Evolutionary conservation across 176 grass and related monocot genomes (phyloP).

Genomic region (Themeda triandra): DNA sequence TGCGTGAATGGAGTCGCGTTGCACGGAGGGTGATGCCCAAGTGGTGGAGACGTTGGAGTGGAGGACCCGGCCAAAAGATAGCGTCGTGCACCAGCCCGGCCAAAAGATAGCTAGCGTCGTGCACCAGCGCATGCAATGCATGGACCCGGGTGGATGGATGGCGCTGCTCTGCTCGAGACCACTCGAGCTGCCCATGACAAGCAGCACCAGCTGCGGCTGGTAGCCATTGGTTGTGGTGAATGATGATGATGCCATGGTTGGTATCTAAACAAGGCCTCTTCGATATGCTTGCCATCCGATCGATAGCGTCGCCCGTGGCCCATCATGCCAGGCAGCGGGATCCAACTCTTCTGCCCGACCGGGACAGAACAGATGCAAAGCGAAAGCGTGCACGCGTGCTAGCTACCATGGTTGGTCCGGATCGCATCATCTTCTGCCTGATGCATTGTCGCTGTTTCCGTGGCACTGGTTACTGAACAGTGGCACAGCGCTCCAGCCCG

Average conservation of each 20-base stretch:
- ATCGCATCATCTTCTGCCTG: not conserved
- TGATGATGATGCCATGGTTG: not conserved
- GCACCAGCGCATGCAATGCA: too few species aligned
- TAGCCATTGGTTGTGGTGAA: not conserved
- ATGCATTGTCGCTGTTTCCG: not conserved
- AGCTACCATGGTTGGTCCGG: not conserved
- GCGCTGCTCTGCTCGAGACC: not conserved
- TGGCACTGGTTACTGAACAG: not conserved
- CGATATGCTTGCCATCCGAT: too few species aligned
- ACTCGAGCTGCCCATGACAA: not conserved
- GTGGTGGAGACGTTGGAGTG: too few species aligned
- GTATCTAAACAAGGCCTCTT: too few species aligned
- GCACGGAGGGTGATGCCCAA: not conserved
- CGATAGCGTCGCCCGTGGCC: not conserved
- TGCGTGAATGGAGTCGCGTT: not conserved
- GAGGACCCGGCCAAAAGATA: too few species aligned
- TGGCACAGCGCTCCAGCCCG: not conserved
- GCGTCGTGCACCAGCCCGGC: too few species aligned
- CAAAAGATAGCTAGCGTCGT: too few species aligned
- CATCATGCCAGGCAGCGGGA: not conserved
- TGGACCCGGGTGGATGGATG: not conserved
- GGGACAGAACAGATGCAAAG: not conserved
- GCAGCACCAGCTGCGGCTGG: not conserved
- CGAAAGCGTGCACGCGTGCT: constrained; percentile 14
- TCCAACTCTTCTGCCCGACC: not conserved